Percentiles rank a stretch among this genome's conserved stretches.
These are phyloP conservation scores for Globisporangium heterothallicum DNA, from an alignment of 352 stramenopile species.

Conservation along the genomic window DNA sequence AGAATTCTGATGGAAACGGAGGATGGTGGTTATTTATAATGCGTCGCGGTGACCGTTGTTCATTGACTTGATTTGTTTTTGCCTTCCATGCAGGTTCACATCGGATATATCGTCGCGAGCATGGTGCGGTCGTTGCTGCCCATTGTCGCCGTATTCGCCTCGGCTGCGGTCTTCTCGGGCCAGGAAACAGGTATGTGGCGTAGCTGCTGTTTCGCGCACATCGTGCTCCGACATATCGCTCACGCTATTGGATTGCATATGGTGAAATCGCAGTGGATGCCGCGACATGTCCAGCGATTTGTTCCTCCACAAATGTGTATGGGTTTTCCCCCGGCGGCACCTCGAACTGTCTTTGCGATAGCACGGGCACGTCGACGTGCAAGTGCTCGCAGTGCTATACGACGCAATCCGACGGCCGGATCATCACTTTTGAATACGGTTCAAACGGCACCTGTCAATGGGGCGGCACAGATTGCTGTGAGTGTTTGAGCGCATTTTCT, in stretches of 20 bases:
- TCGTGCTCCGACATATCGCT: background rate
- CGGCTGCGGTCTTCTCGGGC: too few species aligned
- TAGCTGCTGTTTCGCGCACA: too few species aligned
- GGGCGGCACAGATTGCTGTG: conserved; percentile 11
- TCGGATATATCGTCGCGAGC: too few species aligned
- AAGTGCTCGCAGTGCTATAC: conserved; percentile 40
- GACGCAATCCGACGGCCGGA: conserved; percentile 12
- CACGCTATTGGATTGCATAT: background rate
- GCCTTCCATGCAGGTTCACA: too few species aligned
- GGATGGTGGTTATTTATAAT: too few species aligned
- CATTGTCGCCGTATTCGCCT: too few species aligned
- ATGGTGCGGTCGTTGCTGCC: too few species aligned
- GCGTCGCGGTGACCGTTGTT: too few species aligned
- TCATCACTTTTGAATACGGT: conserved; percentile 25
- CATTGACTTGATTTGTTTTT: too few species aligned
- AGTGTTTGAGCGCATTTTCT: background rate
- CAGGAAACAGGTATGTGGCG: too few species aligned
- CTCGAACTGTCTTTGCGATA: conserved; percentile 24
- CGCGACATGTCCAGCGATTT: conserved; percentile 26
- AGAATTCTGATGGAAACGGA: too few species aligned
- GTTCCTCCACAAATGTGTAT: conserved; percentile 29
- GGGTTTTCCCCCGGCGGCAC: conserved; percentile 30
- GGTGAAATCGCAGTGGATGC: conserved; percentile 20
- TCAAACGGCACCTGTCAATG: conserved; percentile 3
- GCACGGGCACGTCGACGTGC: conserved; percentile 21